Evolutionary conservation across 768 basidiomycete species (phyloP).

Genomic region (Lentinula guzmanii): DNA sequence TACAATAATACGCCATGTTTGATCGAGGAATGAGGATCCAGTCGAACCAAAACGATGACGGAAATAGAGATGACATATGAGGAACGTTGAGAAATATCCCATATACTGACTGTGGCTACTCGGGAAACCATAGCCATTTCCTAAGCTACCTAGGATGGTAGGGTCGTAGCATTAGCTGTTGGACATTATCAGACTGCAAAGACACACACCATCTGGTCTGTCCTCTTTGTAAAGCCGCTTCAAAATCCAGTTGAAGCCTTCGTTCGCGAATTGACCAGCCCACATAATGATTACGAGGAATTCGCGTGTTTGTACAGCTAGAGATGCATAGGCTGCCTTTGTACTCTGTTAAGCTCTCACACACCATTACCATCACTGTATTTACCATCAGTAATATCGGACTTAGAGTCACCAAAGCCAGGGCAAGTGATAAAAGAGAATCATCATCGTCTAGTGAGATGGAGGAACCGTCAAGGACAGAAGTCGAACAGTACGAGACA

Average conservation of each 20-base stretch:
- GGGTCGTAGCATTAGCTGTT: neutral
- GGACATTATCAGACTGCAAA: neutral
- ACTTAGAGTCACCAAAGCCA: constrained; percentile 62
- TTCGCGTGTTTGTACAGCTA: constrained; percentile 73
- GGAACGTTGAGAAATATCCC: constrained; percentile 79
- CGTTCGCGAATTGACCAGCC: constrained; percentile 70
- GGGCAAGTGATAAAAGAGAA: constrained; percentile 46
- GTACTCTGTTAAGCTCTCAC: constrained; percentile 2
- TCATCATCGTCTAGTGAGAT: constrained; percentile 48
- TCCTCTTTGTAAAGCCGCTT: constrained; percentile 66
- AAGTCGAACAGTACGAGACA: neutral
- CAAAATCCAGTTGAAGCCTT: constrained; percentile 61
- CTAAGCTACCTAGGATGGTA: constrained; percentile 38
- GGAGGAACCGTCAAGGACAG: neutral
- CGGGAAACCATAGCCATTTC: constrained; percentile 79
- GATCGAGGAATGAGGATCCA: constrained; percentile 46
- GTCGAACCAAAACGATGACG: constrained; percentile 59
- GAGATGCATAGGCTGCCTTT: constrained; percentile 74
- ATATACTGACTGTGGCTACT: constrained; percentile 89
- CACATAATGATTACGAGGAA: constrained; percentile 80
- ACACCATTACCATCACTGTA: neutral
- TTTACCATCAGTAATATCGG: constrained; percentile 69
- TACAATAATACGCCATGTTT: constrained; percentile 37
- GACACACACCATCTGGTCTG: constrained; percentile 54
- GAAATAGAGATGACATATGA: constrained; percentile 66